Base-by-base conservation (phyloP, 1,139 yeast genomes). In the Blastobotrys malaysiensis region DNA sequence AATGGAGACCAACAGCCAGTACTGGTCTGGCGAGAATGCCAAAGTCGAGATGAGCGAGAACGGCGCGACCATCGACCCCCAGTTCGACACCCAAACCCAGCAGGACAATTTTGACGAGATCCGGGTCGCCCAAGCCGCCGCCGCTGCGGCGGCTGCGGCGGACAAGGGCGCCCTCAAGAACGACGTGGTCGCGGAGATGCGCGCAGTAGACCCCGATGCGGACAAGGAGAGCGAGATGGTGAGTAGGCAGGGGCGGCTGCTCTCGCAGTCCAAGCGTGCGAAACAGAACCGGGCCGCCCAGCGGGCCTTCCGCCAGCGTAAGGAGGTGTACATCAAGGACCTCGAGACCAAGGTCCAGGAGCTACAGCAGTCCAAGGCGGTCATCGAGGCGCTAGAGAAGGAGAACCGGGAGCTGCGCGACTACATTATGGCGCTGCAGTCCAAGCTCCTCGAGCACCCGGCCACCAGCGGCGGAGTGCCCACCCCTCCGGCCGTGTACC, bases 251-350 rank as follows among this genome's bases (percentile, higher is more conserved):
- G 79, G 79, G 9, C 78, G 82, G 59, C 79, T 79, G 6, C 73
- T 86, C 45, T 78, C 84, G 13, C 78, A 76, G 57, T 82, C 95
- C 45, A 88, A 87, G 70, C 80, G 97, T 60, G 96, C 97, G 1
- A 88, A 86, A 16, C 97, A 89, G 70, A 89, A 89, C 73, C 76
- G 97, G 65, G 84, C 82, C 57, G 96, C 97, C 1, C 97, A 89
- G 70, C 80, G 88, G 62, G 95, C 96, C 9, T 89, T 88, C 72
- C 78, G 97, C 66, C 84, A 82, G 65, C 77, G 96, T 55, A 84
- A 86, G 67, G 96, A 88, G 62, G 79, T 80, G 57, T 83, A 87
- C 64, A 82, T 89, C 61, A 86, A 83, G 69, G 91, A 88, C 51
- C 75, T 89, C 58, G 96, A 89, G 71, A 70, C 75, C 43, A 83